Conservation (phyloP, 2,329 filamentous ascomycete species). For the Aspergillus cejpii region DNA sequence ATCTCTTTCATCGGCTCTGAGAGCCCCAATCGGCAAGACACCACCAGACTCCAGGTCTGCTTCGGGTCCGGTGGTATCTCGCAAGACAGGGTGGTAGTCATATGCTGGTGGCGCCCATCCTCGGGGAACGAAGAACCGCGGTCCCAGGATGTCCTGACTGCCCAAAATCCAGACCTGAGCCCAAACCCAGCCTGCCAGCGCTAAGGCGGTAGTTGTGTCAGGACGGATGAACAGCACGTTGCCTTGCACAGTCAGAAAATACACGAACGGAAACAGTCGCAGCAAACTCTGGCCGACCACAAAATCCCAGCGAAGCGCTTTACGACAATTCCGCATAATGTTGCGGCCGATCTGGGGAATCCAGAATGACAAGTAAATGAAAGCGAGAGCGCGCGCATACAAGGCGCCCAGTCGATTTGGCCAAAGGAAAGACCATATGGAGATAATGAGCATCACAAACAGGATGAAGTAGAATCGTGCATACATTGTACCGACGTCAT, state of each 20-base stretch:
- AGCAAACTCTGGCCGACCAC: conserved; percentile 75
- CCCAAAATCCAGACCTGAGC: conserved; percentile 71
- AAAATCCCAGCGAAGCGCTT: conserved; percentile 86
- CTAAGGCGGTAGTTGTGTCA: conserved; percentile 58
- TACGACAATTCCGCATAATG: conserved; percentile 79
- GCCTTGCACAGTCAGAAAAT: conserved; percentile 70
- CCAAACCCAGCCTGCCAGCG: conserved; percentile 75
- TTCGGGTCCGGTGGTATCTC: conserved; percentile 48
- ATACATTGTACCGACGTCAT: conserved; percentile 54
- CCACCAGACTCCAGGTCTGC: conserved; percentile 73
- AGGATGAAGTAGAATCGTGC: conserved; percentile 57
- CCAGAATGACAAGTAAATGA: conserved; percentile 86
- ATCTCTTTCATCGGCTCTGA: conserved; percentile 46
- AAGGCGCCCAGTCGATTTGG: conserved; percentile 47
- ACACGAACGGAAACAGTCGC: conserved; percentile 71
- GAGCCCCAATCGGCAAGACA: conserved; percentile 65
- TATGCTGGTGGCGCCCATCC: conserved; percentile 62
- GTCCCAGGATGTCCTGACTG: conserved; percentile 77
- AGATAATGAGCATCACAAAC: conserved; percentile 52
- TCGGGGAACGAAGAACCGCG: conserved; percentile 73
- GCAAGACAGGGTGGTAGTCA: conserved; percentile 88
- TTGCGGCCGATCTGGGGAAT: conserved; percentile 88
- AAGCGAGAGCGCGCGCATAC: conserved; percentile 58
- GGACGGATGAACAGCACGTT: conserved; percentile 75
- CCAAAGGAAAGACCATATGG: conserved; percentile 54